These are phyloP conservation scores for Cryoendolithus antarcticus DNA, from an alignment of 2,329 filamentous ascomycete genomes.

Conservation along the genomic window DNA sequence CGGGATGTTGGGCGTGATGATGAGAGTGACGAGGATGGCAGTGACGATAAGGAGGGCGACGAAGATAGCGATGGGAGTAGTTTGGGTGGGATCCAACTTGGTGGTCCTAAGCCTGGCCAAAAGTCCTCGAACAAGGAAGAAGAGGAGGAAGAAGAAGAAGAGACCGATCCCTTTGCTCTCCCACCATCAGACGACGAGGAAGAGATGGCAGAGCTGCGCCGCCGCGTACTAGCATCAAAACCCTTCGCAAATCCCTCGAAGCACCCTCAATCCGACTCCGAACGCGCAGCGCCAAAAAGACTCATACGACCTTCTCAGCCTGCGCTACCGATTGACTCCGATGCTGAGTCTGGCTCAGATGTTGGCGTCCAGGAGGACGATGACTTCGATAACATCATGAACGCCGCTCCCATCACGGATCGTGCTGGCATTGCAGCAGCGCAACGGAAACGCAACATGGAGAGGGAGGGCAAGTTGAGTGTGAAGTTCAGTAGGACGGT, in stretches of 20 bases:
- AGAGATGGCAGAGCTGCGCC: constrained; percentile 84
- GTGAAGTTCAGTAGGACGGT: constrained; percentile 39
- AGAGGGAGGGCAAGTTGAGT: constrained; percentile 30
- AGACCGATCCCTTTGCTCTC: constrained; percentile 59
- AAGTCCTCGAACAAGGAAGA: constrained; percentile 25
- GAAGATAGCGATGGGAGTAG: constrained; percentile 21
- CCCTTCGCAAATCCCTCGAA: constrained; percentile 57
- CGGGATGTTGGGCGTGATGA: constrained; percentile 34
- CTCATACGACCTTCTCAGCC: constrained; percentile 40
- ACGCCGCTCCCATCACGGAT: constrained; percentile 81
- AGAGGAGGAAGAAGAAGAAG: constrained; percentile 32
- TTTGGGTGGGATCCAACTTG: constrained; percentile 23
- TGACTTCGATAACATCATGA: constrained; percentile 85
- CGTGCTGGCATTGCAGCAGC: constrained; percentile 59
- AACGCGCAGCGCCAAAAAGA: constrained; percentile 47
- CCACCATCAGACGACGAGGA: constrained; percentile 70
- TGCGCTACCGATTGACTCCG: constrained; percentile 38
- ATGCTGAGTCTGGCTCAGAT: constrained; percentile 61
- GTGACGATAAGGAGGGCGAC: constrained; percentile 31
- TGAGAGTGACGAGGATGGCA: constrained; percentile 28
- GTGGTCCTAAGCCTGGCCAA: constrained; percentile 39
- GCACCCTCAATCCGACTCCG: constrained; percentile 16
- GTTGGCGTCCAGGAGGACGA: constrained; percentile 52
- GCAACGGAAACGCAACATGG: constrained; percentile 41
- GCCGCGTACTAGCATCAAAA: constrained; percentile 82